Evolutionary conservation across 495 filamentous ascomycete species (phyloP), one percentile per base, ranked within the genome.

Genomic region (Xylaria scruposa): DNA sequence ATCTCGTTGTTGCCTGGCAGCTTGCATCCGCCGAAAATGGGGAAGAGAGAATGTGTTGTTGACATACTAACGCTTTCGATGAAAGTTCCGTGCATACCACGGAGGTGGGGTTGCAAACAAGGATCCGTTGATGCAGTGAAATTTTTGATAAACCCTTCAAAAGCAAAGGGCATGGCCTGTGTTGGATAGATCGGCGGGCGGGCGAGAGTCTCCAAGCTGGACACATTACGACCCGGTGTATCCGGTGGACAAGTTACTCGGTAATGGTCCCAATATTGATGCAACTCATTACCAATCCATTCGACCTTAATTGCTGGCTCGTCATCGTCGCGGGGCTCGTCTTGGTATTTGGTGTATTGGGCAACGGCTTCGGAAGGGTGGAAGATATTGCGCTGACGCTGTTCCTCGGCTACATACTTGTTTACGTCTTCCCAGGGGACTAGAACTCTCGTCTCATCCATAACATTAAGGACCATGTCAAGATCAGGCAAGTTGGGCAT

Each of bases 1-100:
- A 92, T 89, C 66, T 92, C 91, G 73, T 90, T 91, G 77, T 91
- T 92, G 59, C 89, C 85, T 56, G 85, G 88, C 65, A 91, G 83
- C 74, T 93, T 92, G 74, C 84, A 88, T 63, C 89, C 90, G 47
- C 89, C 84, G 71, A 93, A 92, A 6, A 91, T 79, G 0, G 91
- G 91, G 40, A 90, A 80, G 42, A 91, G 78, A n/a, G 82, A 81
- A 66, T 85, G 79, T 12, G 85, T 84, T 0, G 82, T 81, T 12
- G 78, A 65, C 72, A 89, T 82, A 7, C 82, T 84, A 36, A 88
- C 83, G 33, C 90, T 87, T 24, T 86, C 80, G 62, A 89, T 89
- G 53, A 92, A 83, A 60, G 88, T 87, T 15, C 90, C 91, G 72
- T 92, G 91, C 38, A 89, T 80, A 21, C 85, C 40, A 79, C 76